Base-by-base conservation (phyloP, 139 green algal genomes). In the Micromonas commoda region DNA sequence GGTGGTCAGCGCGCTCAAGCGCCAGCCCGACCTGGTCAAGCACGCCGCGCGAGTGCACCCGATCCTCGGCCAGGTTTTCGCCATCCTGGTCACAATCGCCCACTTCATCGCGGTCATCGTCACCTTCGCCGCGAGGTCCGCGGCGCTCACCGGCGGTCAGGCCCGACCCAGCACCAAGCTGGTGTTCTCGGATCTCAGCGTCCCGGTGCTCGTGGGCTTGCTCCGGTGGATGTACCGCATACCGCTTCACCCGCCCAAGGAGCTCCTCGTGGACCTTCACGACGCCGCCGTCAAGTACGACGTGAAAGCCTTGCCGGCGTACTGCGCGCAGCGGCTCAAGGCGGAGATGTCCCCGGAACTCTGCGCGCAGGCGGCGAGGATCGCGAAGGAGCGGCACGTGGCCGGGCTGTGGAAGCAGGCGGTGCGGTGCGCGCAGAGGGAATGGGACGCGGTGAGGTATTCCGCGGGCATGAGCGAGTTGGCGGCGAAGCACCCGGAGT, bases 221-320 rank as follows among this genome's bases (percentile, higher is more conserved):
- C 29, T 75, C 23, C 68, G 68, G 1, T 75, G 68, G 68, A 75
- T 75, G 23, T 75, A 75, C 5, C 37, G 53, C n/a, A 61, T 75
- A 38, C 68, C 68, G 29, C 34, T 75, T 1, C 68, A 75, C 24
- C 68, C 68, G 24, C 37, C 19, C 26, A 6, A n/a, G 21, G 68
- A 75, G 20, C 35, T 61, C 19, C 29, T 75, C 19, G 4, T 26
- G 16, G 68, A 75, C 19, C 31, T 75, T 21, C 53, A 64, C 38
- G 37, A 26, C 2, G 20, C 53, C 5, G 68, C 68, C 0, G 35
- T 26, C 1, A 38, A 39, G 37, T 75, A 61, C 26, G 33, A 32
- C 24, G 61, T 75, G 21, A 37, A 75, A 24, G 37, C 37, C 23
- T 32, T 75, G 21, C 34, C 68, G 2, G 53, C 19, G 20, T 75